Base-by-base conservation (phyloP, 352 stramenopile genomes). In the Globisporangium carolinianum region DNA sequence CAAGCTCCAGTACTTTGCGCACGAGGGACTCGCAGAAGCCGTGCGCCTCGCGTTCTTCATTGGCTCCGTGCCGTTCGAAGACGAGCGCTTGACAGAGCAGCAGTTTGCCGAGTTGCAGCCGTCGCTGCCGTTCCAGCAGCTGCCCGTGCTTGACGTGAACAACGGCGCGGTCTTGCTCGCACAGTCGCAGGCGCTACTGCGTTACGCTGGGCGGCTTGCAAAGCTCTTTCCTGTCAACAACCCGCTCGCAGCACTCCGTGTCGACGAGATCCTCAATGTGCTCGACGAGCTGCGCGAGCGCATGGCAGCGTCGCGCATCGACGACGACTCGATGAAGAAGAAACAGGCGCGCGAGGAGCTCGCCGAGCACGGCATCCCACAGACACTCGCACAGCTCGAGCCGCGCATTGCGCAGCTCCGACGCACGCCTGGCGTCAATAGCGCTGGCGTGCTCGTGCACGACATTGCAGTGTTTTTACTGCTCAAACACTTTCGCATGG, bases 1-100 rank as follows among this genome's bases (percentile, higher is more conserved):
- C 37, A 86, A 78, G 55, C 38, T 87, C 17, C 75, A 68, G 36
- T 87, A 86, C 57, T 78, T 87, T n/a, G 71, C 76, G 43, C 65
- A 74, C 37, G 55, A 65, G 37, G 77, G 73, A 1, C 73, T 76
- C 37, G 77, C 73, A 35, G 77, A 87, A 63, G 51, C 71, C 3
- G 80, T 79, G 46, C 73, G 77, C 0, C 55, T 86, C 24, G 69
- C 75, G 49, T 53, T 87, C 24, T 71, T 69, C 14, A 66, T 84
- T 15, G 65, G 53, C 24, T 61, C 61, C 17, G 59, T 87, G 41
- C 35, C 54, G 11, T 87, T 87, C 45, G 73, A 85, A 45, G 73
- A 87, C 64, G 72, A 82, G 36, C 76, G 75, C 41, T 55, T 87
- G 14, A 55, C 55, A 6, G 49, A 37, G 8, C 55, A 66, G 18